Evolutionary conservation across 371 early-diverging fungal genomes (phyloP).

Genomic region (Mortierella sp.): DNA sequence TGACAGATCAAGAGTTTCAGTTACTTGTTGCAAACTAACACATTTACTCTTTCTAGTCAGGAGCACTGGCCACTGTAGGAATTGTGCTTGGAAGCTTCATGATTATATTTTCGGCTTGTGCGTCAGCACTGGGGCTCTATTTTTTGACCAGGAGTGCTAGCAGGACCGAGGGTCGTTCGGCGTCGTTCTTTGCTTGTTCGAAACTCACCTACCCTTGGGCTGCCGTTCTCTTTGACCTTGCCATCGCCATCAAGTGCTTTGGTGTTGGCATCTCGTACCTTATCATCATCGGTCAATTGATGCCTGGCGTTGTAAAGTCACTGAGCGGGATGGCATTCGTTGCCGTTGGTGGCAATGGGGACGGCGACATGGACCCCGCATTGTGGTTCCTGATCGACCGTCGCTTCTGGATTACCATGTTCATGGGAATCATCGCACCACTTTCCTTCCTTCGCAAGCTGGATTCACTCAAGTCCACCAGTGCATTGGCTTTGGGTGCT

Average conservation of each 20-base stretch:
- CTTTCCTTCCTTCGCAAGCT: slow-evolving; percentile 86
- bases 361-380: slow-evolving; percentile 38
- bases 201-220: slow-evolving; percentile 93
- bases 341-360: slow-evolving; percentile 33
- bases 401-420: slow-evolving; percentile 88
- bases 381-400: slow-evolving; percentile 64
- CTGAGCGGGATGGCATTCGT: slow-evolving; percentile 37
- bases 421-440: slow-evolving; percentile 79
- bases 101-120: slow-evolving; percentile 78
- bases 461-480: slow-evolving; percentile 96
- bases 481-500: slow-evolving; percentile 89
- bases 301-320: slow-evolving; percentile 78
- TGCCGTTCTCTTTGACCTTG: slow-evolving; percentile 92
- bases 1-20: neutral
- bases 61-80: slow-evolving; percentile 89
- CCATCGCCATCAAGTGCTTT: slow-evolving; percentile 99
- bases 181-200: slow-evolving; percentile 92
- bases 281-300: slow-evolving; percentile 95
- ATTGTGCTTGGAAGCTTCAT: slow-evolving; percentile 84
- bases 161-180: slow-evolving; percentile 75
- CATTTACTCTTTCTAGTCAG: slow-evolving; percentile 60
- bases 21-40: neutral
- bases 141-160: slow-evolving; percentile 83
- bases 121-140: slow-evolving; percentile 87
- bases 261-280: slow-evolving; percentile 99